A percentile compares a stretch with the other conserved stretches of the same genome.
phyloP scores from a whole-genome alignment of 2,329 filamentous ascomycete genomes.

The Fusarium graminum region DNA sequence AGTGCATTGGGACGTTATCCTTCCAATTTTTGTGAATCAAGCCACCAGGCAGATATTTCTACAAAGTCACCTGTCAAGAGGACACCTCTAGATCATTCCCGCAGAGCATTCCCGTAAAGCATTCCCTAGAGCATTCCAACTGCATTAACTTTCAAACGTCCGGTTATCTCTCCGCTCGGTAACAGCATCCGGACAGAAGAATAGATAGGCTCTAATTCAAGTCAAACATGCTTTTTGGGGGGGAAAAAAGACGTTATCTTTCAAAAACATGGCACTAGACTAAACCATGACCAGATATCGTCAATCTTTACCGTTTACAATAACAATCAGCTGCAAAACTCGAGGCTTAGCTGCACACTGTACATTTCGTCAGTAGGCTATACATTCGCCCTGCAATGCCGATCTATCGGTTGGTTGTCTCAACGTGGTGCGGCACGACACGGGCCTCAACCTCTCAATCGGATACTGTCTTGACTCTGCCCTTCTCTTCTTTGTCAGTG shows the following conservation, averaged over 20 bases:
- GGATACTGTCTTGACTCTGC: constrained; percentile 14
- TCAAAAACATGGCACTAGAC: background rate
- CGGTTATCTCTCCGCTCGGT: constrained; percentile 4
- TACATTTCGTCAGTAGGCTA: constrained; percentile 3
- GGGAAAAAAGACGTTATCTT: constrained; percentile 17
- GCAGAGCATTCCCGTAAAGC: background rate
- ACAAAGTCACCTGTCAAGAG: constrained; percentile 17
- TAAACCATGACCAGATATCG: background rate
- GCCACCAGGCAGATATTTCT: constrained; percentile 2
- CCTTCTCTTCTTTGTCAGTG: constrained; percentile 12
- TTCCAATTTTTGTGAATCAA: constrained; percentile 8
- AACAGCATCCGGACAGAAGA: background rate
- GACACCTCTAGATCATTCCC: constrained; percentile 1
- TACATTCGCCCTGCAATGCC: constrained; percentile 11
- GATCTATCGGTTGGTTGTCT: constrained; percentile 29
- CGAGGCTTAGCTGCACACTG: constrained; percentile 2
- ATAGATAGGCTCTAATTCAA: constrained; percentile 7
- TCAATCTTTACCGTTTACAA: constrained; percentile 10
- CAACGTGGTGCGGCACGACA: constrained; percentile 25
- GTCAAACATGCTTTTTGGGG: background rate
- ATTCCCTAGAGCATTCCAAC: constrained; percentile 27
- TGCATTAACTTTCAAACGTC: constrained; percentile 12
- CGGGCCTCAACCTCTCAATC: constrained; percentile 30
- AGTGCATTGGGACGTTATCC: constrained; percentile 13
- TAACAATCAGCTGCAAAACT: background rate